Evolutionary conservation across 495 filamentous ascomycete genomes (phyloP), one percentile per base, ranked within the genome.

Genomic region (Penicillium paxilli): DNA sequence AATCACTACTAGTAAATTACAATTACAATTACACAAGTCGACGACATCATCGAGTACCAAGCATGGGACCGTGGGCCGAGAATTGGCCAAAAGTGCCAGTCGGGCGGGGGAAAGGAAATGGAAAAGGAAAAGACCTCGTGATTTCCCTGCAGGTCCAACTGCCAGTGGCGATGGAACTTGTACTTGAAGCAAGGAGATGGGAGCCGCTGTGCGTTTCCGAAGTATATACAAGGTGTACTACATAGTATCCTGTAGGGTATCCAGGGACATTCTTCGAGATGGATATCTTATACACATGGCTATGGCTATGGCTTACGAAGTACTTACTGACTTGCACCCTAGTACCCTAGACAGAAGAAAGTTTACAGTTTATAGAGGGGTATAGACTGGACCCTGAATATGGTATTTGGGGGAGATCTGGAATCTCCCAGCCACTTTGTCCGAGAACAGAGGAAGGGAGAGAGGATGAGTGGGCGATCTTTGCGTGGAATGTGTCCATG

Each of bases 41-140:
- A 56, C 47, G 54, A 58, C 60, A 66, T 66, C 63, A 66, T 64
- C 53, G 44, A 62, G 56, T 59, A 32, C 35, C 35, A 4, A 28
- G 11, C 16, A 9, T 22, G 63, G n/a, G 49, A 38, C 63, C 54
- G 55, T 58, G 63, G 57, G 51, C 32, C 44, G 20, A 42, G 12
- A 8, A 14, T 16, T 40, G 35, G 35, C 35, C 11, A 32, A 32
- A 37, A 38, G n/a, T n/a, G n/a, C n/a, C n/a, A 40, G 19, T 9
- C 40, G 40, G 40, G 40, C 21, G 40, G 40, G 40, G 35, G 19
- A 23, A 42, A n/a, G n/a, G n/a, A n/a, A n/a, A n/a, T n/a, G n/a
- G n/a, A n/a, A n/a, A n/a, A n/a, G n/a, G n/a, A n/a, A 42, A 38
- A 38, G 35, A 16, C 40, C 40, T 21, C 40, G 40, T 42, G 40